Conservation (phyloP, 441 rosid species). For the Gossypium trilobum region DNA sequence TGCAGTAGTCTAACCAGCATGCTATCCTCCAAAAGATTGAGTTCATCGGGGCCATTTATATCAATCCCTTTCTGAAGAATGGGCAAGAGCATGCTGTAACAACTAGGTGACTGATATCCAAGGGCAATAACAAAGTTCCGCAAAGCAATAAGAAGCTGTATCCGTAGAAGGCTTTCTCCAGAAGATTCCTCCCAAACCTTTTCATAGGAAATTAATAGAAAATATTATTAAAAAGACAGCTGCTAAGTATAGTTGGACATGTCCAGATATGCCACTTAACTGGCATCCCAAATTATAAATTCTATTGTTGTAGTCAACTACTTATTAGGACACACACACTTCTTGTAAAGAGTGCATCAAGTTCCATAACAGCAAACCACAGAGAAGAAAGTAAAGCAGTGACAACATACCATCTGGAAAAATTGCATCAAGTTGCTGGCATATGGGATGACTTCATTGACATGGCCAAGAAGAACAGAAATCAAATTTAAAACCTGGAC, state of each 20-base stretch:
- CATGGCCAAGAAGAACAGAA: constrained; percentile 75
- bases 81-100: constrained; percentile 69
- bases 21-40: constrained; percentile 90
- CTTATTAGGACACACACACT: background rate
- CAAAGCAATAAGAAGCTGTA: constrained; percentile 91
- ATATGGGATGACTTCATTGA: constrained; percentile 64
- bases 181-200: constrained; percentile 96
- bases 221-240: background rate
- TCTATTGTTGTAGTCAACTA: background rate
- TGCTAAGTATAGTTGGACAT: background rate
- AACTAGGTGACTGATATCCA: constrained; percentile 70
- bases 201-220: constrained; percentile 11
- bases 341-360: background rate
- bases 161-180: constrained; percentile 92
- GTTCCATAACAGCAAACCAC: background rate
- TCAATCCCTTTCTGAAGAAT: constrained; percentile 78
- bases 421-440: constrained; percentile 70
- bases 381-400: background rate
- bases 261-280: background rate
- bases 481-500: constrained; percentile 93
- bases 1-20: constrained; percentile 54
- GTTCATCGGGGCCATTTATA: constrained; percentile 74
- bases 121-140: constrained; percentile 83
- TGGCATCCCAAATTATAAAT: background rate
- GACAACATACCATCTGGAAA: constrained; percentile 64